Conservation (phyloP, 2,329 filamentous ascomycete genomes). For the Tolypocladium pustulatum region DNA sequence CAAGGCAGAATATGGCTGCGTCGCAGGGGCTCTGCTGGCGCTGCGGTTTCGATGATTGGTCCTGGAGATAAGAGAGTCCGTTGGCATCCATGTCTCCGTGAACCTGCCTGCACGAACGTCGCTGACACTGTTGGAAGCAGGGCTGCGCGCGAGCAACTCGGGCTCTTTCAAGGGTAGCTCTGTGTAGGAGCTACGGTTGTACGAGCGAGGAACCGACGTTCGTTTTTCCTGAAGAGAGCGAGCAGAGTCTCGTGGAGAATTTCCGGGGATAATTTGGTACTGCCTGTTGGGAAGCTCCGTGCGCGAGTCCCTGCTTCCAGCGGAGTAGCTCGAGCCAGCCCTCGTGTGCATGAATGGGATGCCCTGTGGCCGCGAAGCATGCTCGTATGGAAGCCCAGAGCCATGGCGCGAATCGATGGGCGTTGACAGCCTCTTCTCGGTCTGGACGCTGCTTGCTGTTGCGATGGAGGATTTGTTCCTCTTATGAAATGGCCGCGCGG, state of each 20-base stretch:
- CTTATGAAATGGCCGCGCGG: constrained; percentile 61
- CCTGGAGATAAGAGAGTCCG: constrained; percentile 42
- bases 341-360: constrained; percentile 78
- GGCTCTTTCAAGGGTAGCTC: constrained; percentile 37
- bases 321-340: constrained; percentile 47
- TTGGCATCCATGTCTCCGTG: constrained; percentile 44
- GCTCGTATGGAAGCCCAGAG: constrained; percentile 33
- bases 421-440: constrained; percentile 51
- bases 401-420: constrained; percentile 29
- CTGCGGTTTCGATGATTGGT: constrained; percentile 39
- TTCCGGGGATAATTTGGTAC: constrained; percentile 36
- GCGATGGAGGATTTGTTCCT: constrained; percentile 54
- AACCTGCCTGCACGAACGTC: constrained; percentile 33
- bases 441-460: constrained; percentile 29
- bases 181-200: constrained; percentile 34
- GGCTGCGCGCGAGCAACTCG: constrained; percentile 13
- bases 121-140: constrained; percentile 11
- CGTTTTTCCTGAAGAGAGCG: constrained; percentile 36
- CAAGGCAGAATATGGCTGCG: constrained; percentile 34
- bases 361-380: constrained; percentile 37
- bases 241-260: constrained; percentile 31
- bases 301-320: constrained; percentile 42
- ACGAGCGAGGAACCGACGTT: constrained; percentile 27
- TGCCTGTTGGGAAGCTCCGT: constrained; percentile 44
- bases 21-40: constrained; percentile 21